phyloP scores from a whole-genome alignment of 1,284 basidiomycete species.

The Fomitopsis betulina region DNA sequence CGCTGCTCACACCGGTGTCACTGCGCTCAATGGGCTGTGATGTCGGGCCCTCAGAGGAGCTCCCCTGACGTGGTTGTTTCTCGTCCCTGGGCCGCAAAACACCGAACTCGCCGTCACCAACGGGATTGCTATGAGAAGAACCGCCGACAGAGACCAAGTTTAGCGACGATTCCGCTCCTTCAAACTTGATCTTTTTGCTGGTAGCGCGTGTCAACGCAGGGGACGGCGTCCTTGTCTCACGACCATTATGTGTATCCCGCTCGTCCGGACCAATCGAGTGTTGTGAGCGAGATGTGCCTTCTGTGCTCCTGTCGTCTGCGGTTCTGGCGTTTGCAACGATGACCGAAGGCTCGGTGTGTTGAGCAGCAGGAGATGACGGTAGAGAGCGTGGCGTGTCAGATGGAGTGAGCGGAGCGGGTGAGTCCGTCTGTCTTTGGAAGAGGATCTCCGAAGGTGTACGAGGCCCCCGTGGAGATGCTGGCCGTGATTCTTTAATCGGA shows the following conservation, averaged over 20 bases:
- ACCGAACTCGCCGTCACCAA: conserved; percentile 35
- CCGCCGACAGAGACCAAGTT: not conserved
- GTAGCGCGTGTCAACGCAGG: not conserved
- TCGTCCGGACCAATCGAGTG: not conserved
- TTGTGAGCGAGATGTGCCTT: not conserved
- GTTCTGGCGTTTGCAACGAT: not conserved
- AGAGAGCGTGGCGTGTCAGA: not conserved
- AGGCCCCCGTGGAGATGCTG: not conserved
- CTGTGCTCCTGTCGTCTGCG: not conserved
- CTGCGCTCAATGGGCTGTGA: conserved; percentile 23
- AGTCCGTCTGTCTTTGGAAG: conserved; percentile 1
- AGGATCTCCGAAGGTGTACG: not conserved
- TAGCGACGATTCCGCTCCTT: not conserved
- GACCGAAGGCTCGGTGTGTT: not conserved
- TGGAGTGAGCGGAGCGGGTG: not conserved
- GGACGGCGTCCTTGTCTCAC: not conserved
- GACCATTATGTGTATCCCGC: not conserved
- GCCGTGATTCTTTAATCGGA: conserved; percentile 1
- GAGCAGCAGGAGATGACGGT: not conserved
- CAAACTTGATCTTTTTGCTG: not conserved
- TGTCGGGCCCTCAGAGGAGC: conserved; percentile 10
- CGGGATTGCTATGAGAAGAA: conserved; percentile 25
- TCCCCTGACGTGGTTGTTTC: conserved; percentile 7
- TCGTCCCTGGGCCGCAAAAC: conserved; percentile 14
- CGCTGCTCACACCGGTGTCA: conserved; percentile 39